Evolutionary conservation across 768 basidiomycete genomes (phyloP).

Genomic region (Termitomyces eurrhizus): DNA sequence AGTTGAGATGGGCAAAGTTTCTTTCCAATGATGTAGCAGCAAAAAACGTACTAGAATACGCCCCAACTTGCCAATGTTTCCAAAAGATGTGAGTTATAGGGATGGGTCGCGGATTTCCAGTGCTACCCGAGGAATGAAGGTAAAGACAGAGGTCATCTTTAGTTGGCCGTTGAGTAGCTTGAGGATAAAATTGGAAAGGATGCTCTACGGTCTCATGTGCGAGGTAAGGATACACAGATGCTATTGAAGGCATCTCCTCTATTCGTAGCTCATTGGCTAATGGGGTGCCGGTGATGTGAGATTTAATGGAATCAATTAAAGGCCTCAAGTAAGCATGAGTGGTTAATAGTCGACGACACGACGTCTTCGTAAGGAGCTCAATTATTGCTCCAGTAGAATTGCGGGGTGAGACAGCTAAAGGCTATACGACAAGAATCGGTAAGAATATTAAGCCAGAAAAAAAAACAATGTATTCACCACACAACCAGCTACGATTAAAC

Average conservation of each 20-base stretch:
- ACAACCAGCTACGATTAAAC: conserved; percentile 32
- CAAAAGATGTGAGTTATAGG: conserved; percentile 22
- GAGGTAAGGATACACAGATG: conserved; percentile 15
- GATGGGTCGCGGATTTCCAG: conserved; percentile 36
- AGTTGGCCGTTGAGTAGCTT: conserved; percentile 3
- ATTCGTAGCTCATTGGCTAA: conserved; percentile 21
- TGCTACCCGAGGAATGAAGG: conserved; percentile 38
- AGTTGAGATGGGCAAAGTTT: neutral
- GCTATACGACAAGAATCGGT: conserved; percentile 18
- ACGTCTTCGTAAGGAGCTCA: conserved; percentile 32
- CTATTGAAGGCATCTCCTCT: conserved; percentile 25
- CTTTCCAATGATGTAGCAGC: neutral
- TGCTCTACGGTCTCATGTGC: conserved; percentile 12
- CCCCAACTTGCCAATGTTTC: conserved; percentile 8
- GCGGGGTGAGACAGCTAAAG: conserved; percentile 37
- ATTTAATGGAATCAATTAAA: conserved; percentile 26
- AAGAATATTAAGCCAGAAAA: neutral
- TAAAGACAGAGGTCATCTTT: conserved; percentile 19
- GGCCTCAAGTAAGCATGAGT: conserved; percentile 25
- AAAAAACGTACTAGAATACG: neutral
- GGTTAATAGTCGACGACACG: conserved; percentile 34
- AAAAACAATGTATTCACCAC: conserved; percentile 22
- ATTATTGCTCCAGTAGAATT: conserved; percentile 32
- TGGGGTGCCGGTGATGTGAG: conserved; percentile 16
- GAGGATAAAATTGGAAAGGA: conserved; percentile 11